Conservation (phyloP, 441 rosid species). For the Adansonia grandidieri region DNA sequence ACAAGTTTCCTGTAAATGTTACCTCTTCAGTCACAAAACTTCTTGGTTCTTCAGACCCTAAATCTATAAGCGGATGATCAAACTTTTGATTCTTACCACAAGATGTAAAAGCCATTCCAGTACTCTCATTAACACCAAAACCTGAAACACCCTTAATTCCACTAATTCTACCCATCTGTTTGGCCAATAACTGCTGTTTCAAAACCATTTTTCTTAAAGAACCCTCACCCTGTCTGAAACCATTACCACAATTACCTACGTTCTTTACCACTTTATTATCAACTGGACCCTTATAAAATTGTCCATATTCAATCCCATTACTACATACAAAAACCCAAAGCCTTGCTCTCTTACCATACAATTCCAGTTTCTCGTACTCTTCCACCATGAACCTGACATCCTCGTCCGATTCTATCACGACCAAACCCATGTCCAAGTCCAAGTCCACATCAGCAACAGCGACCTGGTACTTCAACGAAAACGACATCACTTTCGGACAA, state of each 20-base stretch:
- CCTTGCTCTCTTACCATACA: background rate
- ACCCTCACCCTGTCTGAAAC: constrained; percentile 7
- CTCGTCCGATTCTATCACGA: constrained; percentile 7
- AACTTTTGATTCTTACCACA: background rate
- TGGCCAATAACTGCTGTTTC: constrained; percentile 25
- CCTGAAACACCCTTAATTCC: constrained; percentile 16
- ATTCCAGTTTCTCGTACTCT: constrained; percentile 6
- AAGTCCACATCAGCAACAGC: background rate
- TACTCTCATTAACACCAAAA: background rate
- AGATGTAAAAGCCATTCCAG: background rate
- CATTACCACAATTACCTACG: constrained; percentile 15
- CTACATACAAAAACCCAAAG: background rate
- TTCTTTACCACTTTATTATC: constrained; percentile 1
- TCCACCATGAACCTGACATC: constrained; percentile 5
- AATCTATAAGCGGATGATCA: constrained; percentile 20
- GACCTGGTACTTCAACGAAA: constrained; percentile 35
- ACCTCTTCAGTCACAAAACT: constrained; percentile 7
- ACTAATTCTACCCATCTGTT: constrained; percentile 15
- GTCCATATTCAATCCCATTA: constrained; percentile 6
- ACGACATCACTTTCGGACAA: constrained; percentile 23
- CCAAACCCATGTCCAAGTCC: background rate
- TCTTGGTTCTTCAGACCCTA: constrained; percentile 25
- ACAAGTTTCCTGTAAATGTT: background rate
- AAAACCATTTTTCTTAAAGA: constrained; percentile 29
- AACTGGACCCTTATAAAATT: background rate